Conservation (phyloP, 2,329 filamentous ascomycete genomes). For the Blastomyces silverae region DNA sequence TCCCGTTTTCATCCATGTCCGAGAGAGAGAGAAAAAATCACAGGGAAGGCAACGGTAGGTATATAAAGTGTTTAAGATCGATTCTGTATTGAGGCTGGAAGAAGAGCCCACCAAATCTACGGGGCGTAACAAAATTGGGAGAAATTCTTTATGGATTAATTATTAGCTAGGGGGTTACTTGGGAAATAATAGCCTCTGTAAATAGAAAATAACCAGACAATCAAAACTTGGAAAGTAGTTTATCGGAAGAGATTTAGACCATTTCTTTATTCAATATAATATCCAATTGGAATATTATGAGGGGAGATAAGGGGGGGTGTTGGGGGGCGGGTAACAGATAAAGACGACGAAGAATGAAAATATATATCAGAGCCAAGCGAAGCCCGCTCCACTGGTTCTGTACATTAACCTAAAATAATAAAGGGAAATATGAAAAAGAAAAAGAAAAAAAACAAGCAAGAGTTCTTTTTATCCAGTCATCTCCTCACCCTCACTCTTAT, state of each 20-base stretch:
- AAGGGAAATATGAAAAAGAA: neutral
- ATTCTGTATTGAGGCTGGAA: too few species aligned
- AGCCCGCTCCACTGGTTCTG: neutral
- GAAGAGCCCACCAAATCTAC: too few species aligned
- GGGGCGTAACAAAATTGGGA: too few species aligned
- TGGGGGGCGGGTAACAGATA: neutral
- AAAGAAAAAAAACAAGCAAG: neutral
- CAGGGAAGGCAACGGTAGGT: too few species aligned
- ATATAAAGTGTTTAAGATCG: too few species aligned
- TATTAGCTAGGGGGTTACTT: neutral
- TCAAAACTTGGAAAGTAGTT: neutral
- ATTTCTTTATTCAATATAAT: neutral
- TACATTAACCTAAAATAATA: constrained; percentile 3
- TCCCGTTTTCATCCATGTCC: neutral
- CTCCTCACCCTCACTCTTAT: constrained; percentile 1
- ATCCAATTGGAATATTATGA: neutral
- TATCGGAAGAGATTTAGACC: neutral
- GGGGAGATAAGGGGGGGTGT: neutral
- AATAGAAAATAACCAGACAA: neutral
- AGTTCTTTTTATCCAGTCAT: neutral
- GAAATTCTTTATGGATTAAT: neutral
- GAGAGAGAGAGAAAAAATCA: too few species aligned
- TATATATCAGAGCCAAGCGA: neutral
- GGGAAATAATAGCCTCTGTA: neutral
- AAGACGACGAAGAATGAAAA: neutral